Evolutionary conservation across 148 eudicot genomes (phyloP).

Genomic region (Agrostemma githago): DNA sequence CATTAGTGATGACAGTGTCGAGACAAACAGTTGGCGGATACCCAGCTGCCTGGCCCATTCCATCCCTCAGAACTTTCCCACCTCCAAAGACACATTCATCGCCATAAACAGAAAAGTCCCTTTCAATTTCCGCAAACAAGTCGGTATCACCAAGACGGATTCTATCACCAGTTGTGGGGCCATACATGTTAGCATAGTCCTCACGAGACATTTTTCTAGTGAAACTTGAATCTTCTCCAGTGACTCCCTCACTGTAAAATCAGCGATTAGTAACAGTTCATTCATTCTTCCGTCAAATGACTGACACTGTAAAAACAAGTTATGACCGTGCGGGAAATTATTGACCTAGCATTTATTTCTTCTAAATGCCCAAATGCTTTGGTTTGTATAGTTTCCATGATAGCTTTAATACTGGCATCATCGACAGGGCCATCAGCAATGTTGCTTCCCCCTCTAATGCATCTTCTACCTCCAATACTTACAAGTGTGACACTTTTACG

Average conservation of each 20-base stretch:
- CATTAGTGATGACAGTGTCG: constrained; percentile 93
- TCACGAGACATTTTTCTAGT: constrained; percentile 56
- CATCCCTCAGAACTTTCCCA: constrained; percentile 91
- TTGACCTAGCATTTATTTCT: constrained; percentile 64
- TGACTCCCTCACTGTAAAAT: constrained; percentile 52
- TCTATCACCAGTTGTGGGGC: constrained; percentile 91
- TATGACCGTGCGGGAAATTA: constrained; percentile 5
- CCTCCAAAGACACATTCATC: constrained; percentile 99
- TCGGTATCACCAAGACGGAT: constrained; percentile 92
- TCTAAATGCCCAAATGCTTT: constrained; percentile 53
- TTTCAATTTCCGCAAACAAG: constrained; percentile 85
- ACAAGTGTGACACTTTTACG: constrained; percentile 75
- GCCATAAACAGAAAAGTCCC: constrained; percentile 72
- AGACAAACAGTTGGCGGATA: constrained; percentile 52
- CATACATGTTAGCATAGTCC: constrained; percentile 86
- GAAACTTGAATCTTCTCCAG: constrained; percentile 53
- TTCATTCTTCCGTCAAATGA: background rate
- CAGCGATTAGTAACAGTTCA: background rate
- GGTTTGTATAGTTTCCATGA: constrained; percentile 45
- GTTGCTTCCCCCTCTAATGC: constrained; percentile 78
- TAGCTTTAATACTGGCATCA: constrained; percentile 44
- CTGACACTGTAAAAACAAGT: constrained; percentile 4
- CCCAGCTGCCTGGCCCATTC: constrained; percentile 96
- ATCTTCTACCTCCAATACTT: constrained; percentile 68
- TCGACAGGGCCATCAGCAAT: constrained; percentile 67